Evolutionary conservation across 768 basidiomycete genomes (phyloP), one percentile per base, ranked within the genome.

Genomic region (Leucocoprinus birnbaumii): DNA sequence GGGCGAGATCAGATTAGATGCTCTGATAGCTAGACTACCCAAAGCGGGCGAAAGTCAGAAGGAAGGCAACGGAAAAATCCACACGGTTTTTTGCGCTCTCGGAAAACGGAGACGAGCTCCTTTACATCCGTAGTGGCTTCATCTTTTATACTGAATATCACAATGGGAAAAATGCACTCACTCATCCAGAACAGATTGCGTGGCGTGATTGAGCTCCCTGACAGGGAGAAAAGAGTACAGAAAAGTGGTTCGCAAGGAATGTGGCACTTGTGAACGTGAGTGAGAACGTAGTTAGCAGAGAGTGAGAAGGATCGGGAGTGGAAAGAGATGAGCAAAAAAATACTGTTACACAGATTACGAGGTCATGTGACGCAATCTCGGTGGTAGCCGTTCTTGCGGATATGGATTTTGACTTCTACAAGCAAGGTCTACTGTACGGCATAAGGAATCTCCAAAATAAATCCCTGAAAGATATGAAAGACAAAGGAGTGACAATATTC

Each of bases 1-100:
- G 25, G 25, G 2, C 16, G 45, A 21, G 42, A 52, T 61, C 53
- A 65, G 55, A 37, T 18, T 40, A n/a, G 37, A 31, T 50, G 35
- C 31, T 31, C 48, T 50, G 52, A 31, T 35, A 26, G 46, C 26
- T 13, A 51, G 51, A 43, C 27, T 49, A 13, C 43, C 48, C 31
- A 31, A 31, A 11, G 31, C 31, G 51, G 54, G 14, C 25, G 57
- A 38, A 55, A 58, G 58, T 82, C 77, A 80, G 79, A 76, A 83
- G 79, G 78, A 83, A 82, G 80, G 80, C 80, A 84, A 80, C 80
- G 80, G 78, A 80, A 72, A 59, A 62, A 75, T 84, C 82, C 81
- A 82, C 82, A 81, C 63, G 63, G 65, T 63, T 61, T 66, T 70
- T 64, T 65, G 66, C 66, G 66, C 66, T 67, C 66, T 65, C 66